A percentile compares a stretch with the other conserved stretches of the same genome.
phyloP scores from a whole-genome alignment of 768 basidiomycete species.

The Rhodocollybia butyracea region DNA sequence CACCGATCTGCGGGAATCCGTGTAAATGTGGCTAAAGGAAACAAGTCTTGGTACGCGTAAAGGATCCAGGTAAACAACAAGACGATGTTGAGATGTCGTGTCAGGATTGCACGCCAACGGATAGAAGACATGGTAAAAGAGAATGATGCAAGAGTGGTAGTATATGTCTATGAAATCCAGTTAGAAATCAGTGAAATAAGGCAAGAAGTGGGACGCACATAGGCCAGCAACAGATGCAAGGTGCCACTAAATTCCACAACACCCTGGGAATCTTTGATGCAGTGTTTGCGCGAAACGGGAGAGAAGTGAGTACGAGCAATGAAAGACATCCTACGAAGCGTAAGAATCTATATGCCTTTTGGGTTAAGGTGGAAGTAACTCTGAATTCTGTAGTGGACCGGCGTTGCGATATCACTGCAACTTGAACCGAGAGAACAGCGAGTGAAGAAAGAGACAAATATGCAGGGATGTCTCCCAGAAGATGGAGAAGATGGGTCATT shows the following conservation, averaged over 20 bases:
- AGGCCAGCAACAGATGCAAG: background rate
- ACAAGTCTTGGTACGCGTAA: constrained; percentile 30
- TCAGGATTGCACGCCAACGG: constrained; percentile 3
- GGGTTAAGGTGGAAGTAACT: background rate
- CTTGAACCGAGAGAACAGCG: no score
- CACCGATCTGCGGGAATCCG: constrained; percentile 33
- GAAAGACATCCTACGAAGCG: background rate
- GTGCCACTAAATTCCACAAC: background rate
- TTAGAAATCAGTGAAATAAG: background rate
- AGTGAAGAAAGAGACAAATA: no score
- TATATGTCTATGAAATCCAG: background rate
- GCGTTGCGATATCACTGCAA: no score
- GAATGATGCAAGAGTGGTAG: background rate
- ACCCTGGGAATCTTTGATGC: background rate
- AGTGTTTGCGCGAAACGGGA: background rate
- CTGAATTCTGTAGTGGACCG: background rate
- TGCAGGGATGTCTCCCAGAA: no score
- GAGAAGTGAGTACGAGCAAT: background rate
- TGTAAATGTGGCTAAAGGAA: constrained; percentile 42
- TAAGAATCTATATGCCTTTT: no score
- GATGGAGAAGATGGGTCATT: no score
- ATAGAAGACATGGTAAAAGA: background rate
- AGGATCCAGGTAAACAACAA: background rate
- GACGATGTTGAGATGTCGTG: constrained; percentile 6
- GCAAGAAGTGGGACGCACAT: background rate